A percentile compares a stretch with the other conserved stretches of the same genome.
phyloP scores from a whole-genome alignment of 2,329 filamentous ascomycete genomes.

The Diplodia intermedia region DNA sequence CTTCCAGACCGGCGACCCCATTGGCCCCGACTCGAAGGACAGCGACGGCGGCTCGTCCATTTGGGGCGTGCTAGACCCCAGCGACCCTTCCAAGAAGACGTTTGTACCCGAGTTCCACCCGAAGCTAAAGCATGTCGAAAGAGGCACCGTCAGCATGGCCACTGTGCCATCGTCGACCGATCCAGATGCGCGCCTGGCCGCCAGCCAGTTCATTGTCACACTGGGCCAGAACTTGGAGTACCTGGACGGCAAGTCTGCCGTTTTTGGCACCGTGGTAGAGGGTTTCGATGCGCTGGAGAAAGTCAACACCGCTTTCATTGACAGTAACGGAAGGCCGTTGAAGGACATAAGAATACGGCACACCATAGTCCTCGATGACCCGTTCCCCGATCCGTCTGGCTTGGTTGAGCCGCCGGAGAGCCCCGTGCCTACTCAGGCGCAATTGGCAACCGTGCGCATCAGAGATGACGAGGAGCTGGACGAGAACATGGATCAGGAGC shows the following conservation, averaged over 20 bases:
- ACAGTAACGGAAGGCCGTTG: constrained; percentile 83
- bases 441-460: constrained; percentile 90
- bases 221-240: constrained; percentile 88
- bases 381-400: constrained; percentile 80
- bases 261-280: constrained; percentile 95
- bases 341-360: constrained; percentile 96
- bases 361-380: constrained; percentile 89
- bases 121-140: constrained; percentile 86
- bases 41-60: constrained; percentile 94
- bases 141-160: constrained; percentile 97
- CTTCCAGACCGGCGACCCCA: constrained; percentile 93
- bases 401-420: constrained; percentile 79
- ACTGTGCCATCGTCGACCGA: constrained; percentile 78
- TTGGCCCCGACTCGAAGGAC: constrained; percentile 81
- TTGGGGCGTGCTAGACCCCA: constrained; percentile 79
- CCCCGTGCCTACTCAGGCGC: constrained; percentile 80
- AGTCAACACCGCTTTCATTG: constrained; percentile 88
- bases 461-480: constrained; percentile 85
- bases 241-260: constrained; percentile 89
- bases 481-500: constrained; percentile 79
- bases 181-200: constrained; percentile 81
- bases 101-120: constrained; percentile 86
- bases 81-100: constrained; percentile 68
- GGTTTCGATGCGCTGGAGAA: constrained; percentile 94
- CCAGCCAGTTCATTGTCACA: constrained; percentile 93